phyloP scores from a whole-genome alignment of 345 rosid genomes.

The Moringa oleifera region DNA sequence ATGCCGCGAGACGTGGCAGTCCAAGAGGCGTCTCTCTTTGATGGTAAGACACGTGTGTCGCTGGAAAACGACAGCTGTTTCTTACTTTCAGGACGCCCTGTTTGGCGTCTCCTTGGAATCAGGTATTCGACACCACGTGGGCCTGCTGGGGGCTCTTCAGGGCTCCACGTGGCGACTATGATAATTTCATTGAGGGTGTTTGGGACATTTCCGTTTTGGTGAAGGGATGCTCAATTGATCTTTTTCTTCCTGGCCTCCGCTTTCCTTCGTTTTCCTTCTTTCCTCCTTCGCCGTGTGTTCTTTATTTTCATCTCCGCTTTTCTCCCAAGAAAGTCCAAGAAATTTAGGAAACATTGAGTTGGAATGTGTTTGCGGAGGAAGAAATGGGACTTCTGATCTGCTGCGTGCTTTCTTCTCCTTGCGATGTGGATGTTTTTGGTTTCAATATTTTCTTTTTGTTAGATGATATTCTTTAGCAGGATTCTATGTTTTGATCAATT shows the following conservation, averaged over 20 bases:
- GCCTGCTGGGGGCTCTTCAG: slow-evolving; percentile 17
- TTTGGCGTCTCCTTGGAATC: slow-evolving; percentile 30
- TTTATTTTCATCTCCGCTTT: not conserved
- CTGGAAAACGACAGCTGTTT: slow-evolving; percentile 10
- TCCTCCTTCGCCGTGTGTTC: slow-evolving; percentile 11
- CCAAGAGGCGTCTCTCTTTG: too few relatives aligned
- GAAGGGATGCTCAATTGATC: not conserved
- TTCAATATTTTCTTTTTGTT: slow-evolving; percentile 4
- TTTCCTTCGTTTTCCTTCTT: slow-evolving; percentile 1
- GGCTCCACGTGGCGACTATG: slow-evolving; percentile 29
- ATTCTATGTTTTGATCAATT: slow-evolving; percentile 10
- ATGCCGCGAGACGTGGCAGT: too few relatives aligned
- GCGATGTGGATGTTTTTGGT: slow-evolving; percentile 14
- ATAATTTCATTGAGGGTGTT: not conserved
- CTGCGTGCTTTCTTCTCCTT: slow-evolving; percentile 3
- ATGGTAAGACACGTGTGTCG: slow-evolving; percentile 24
- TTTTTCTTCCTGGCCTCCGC: not conserved
- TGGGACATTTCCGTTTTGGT: not conserved
- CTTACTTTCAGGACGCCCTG: slow-evolving; percentile 5
- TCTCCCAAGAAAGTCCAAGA: slow-evolving; percentile 7
- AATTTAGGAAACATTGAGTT: not conserved
- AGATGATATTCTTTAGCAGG: not conserved
- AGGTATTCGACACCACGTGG: slow-evolving; percentile 26
- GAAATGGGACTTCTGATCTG: slow-evolving; percentile 21
- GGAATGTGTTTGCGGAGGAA: slow-evolving; percentile 2